These are phyloP conservation scores for Pichia membranifaciens DNA, from an alignment of 805 yeast species.

Conservation along the genomic window DNA sequence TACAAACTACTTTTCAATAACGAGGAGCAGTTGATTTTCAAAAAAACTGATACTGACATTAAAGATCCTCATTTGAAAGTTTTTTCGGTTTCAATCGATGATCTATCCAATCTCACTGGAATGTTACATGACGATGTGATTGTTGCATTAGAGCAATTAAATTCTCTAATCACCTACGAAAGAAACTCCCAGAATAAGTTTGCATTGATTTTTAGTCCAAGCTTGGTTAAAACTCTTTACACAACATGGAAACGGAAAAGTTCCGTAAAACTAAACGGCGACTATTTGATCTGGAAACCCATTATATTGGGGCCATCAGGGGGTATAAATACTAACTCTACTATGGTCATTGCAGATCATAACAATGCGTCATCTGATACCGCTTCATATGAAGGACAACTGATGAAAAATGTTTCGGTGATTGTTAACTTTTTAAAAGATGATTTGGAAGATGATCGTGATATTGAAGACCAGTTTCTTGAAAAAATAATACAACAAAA, in stretches of 20 bases:
- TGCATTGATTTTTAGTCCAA: conserved; percentile 47
- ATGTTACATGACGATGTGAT: conserved; percentile 84
- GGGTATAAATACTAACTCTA: conserved; percentile 64
- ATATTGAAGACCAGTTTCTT: conserved; percentile 50
- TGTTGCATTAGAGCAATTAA: conserved; percentile 75
- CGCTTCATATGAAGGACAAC: conserved; percentile 19
- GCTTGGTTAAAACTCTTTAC: conserved; percentile 37
- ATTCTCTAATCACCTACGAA: conserved; percentile 42
- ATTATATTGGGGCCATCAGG: conserved; percentile 81
- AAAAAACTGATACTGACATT: not conserved
- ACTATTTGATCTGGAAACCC: conserved; percentile 70
- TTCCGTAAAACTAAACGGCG: conserved; percentile 46
- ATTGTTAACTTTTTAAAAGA: conserved; percentile 58
- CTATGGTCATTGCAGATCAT: conserved; percentile 30
- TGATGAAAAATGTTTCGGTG: conserved; percentile 47
- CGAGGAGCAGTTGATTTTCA: not conserved
- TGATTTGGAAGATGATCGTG: conserved; percentile 58
- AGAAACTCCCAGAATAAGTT: conserved; percentile 38
- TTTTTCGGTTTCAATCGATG: conserved; percentile 45
- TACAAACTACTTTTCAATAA: conserved; percentile 12
- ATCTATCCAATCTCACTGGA: conserved; percentile 66
- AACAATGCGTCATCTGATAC: conserved; percentile 17
- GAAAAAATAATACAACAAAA: conserved; percentile 37
- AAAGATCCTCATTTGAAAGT: conserved; percentile 6
- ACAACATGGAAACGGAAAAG: conserved; percentile 48